Evolutionary conservation across 2,329 filamentous ascomycete species (phyloP).

Genomic region (Aspergillus arachidicola): DNA sequence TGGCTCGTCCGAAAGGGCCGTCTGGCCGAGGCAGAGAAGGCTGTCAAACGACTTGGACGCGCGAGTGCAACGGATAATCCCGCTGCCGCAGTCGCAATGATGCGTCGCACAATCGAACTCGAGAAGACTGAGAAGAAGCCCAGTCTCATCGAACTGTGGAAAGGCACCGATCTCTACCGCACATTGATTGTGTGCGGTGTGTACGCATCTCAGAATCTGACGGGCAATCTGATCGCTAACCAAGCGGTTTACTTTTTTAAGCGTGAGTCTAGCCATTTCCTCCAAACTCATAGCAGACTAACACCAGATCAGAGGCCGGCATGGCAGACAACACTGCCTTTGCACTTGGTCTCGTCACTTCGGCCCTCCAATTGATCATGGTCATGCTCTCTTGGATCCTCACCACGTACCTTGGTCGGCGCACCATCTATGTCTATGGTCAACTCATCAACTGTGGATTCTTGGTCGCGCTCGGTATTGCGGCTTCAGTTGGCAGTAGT

Average conservation of each 20-base stretch:
- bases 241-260: no score
- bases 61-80: conserved; percentile 39
- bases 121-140: conserved; percentile 44
- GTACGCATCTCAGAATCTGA: no score
- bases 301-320: conserved; percentile 59
- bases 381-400: no score
- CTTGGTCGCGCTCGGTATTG: conserved; percentile 56
- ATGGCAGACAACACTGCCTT: conserved; percentile 59
- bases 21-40: conserved; percentile 47
- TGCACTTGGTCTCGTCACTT: conserved; percentile 65
- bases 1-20: conserved; percentile 57
- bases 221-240: no score
- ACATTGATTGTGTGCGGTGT: no score
- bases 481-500: conserved; percentile 52
- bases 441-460: no score
- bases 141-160: no score
- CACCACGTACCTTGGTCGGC: no score
- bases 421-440: no score
- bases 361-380: conserved; percentile 54
- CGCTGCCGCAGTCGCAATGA: conserved; percentile 58
- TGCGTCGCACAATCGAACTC: conserved; percentile 60
- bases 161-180: no score
- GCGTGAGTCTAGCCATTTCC: no score
- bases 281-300: conserved; percentile 20
- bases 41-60: conserved; percentile 55